Percentiles rank a stretch among this genome's conserved stretches.
phyloP scores from a whole-genome alignment of 106 monocot species.

The Alisma plantagoaquatica region DNA sequence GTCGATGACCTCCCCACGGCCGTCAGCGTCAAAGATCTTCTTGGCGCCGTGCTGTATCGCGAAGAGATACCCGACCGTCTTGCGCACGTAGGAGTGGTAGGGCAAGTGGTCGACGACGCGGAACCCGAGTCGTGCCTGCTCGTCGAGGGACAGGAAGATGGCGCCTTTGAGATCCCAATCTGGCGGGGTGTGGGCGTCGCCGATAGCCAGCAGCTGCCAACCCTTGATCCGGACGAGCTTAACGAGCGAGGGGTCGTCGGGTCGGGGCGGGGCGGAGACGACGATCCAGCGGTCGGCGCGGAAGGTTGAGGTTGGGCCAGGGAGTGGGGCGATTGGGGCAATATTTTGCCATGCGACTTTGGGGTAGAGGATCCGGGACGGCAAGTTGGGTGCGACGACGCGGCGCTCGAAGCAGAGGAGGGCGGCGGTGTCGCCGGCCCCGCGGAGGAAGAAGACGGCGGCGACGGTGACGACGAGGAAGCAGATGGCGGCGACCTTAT shows the following conservation, averaged over 20 bases:
- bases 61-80: constrained; percentile 32
- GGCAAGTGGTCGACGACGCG: constrained; percentile 34
- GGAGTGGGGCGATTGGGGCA: constrained; percentile 26
- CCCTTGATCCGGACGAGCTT: constrained; percentile 45
- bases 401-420: constrained; percentile 47
- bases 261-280: constrained; percentile 24
- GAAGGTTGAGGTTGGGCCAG: constrained; percentile 49
- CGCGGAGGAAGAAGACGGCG: constrained; percentile 47
- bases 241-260: constrained; percentile 25
- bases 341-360: constrained; percentile 30
- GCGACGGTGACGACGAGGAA: constrained; percentile 34
- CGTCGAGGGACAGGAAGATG: constrained; percentile 72
- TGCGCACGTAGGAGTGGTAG: constrained; percentile 17
- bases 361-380: constrained; percentile 25
- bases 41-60: constrained; percentile 83
- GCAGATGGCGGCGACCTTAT: constrained; percentile 29
- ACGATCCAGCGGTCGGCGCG: constrained; percentile 69
- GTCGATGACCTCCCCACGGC: constrained; percentile 58
- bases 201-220: constrained; percentile 85
- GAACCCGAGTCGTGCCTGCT: constrained; percentile 69
- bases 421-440: constrained; percentile 32
- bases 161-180: constrained; percentile 80
- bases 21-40: constrained; percentile 79
- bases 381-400: constrained; percentile 9
- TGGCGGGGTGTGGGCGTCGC: constrained; percentile 44